A percentile compares a stretch with the other conserved stretches of the same genome.
phyloP scores from a whole-genome alignment of 23 red algal species.

The Agarophyton chilense region DNA sequence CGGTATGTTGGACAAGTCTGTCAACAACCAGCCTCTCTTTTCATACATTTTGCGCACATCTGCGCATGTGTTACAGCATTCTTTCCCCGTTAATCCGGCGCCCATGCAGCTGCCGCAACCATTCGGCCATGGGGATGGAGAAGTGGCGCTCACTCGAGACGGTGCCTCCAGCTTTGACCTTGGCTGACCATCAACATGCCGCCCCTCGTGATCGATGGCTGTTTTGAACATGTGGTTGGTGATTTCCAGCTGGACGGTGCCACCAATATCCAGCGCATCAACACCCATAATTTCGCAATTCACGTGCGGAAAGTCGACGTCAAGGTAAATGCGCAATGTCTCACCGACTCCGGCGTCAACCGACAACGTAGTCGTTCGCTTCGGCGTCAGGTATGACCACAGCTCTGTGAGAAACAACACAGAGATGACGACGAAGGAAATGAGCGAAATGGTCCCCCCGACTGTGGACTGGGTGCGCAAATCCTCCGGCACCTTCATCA shows the following conservation, averaged over 20 bases:
- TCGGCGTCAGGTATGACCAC: slow-evolving; percentile 57
- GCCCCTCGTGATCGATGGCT: slow-evolving; percentile 62
- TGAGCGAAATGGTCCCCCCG: slow-evolving; percentile 80
- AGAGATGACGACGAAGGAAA: slow-evolving; percentile 66
- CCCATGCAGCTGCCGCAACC: slow-evolving; percentile 56
- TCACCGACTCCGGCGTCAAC: slow-evolving; percentile 77
- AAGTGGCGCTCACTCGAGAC: not conserved
- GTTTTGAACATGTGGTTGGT: slow-evolving; percentile 81
- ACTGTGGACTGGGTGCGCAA: slow-evolving; percentile 75
- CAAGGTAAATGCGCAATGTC: slow-evolving; percentile 72
- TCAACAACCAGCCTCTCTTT: slow-evolving; percentile 73
- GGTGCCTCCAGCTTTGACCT: not conserved
- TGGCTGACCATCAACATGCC: not conserved
- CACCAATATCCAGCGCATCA: slow-evolving; percentile 79
- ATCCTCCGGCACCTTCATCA: slow-evolving; percentile 91
- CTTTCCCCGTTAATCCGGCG: slow-evolving; percentile 15
- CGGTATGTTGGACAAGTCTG: slow-evolving; percentile 60
- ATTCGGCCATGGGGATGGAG: slow-evolving; percentile 57
- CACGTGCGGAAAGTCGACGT: slow-evolving; percentile 81
- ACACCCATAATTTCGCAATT: slow-evolving; percentile 89
- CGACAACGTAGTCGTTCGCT: slow-evolving; percentile 54
- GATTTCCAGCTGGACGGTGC: slow-evolving; percentile 76
- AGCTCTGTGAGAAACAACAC: slow-evolving; percentile 82
- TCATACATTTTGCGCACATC: slow-evolving; percentile 82
- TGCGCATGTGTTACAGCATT: slow-evolving; percentile 92